Evolutionary conservation across 257 asterid species (phyloP).

Genomic region (Misopates orontium): DNA sequence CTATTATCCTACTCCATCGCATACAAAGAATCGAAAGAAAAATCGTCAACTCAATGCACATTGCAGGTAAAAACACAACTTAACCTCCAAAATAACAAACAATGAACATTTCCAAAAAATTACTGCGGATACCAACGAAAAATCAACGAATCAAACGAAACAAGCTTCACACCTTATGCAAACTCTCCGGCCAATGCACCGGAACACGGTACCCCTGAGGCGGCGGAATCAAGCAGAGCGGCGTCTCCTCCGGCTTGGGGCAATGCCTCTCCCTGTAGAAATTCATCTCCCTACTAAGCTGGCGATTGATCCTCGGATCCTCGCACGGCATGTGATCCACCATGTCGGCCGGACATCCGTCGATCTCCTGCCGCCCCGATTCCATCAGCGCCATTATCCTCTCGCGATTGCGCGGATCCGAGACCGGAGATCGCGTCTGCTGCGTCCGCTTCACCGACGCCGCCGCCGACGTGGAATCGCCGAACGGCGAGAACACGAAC

Average conservation of each 20-base stretch:
- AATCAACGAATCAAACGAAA: background rate
- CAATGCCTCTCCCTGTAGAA: conserved; percentile 96
- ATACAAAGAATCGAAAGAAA: too few relatives aligned
- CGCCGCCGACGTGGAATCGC: conserved; percentile 42
- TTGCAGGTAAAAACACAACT: too few relatives aligned
- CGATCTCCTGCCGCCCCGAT: conserved; percentile 47
- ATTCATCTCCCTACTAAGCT: conserved; percentile 95
- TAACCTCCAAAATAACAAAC: too few relatives aligned
- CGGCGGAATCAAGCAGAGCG: conserved; percentile 93
- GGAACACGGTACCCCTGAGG: conserved; percentile 78
- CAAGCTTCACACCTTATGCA: conserved; percentile 59
- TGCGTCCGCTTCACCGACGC: conserved; percentile 41
- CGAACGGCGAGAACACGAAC: conserved; percentile 43
- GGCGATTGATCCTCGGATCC: conserved; percentile 86
- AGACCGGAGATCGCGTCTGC: conserved; percentile 26
- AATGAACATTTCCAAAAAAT: conserved; percentile 11
- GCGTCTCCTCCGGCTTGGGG: conserved; percentile 69
- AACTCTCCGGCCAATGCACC: conserved; percentile 93
- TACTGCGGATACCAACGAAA: background rate
- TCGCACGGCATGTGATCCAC: conserved; percentile 99
- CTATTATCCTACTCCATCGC: background rate
- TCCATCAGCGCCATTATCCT: conserved; percentile 40
- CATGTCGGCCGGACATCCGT: conserved; percentile 64
- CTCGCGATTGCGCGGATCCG: conserved; percentile 47
- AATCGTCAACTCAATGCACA: too few relatives aligned